Conservation (phyloP, 371 early-diverging fungal species). For the Blastocladiella emersonii region DNA sequence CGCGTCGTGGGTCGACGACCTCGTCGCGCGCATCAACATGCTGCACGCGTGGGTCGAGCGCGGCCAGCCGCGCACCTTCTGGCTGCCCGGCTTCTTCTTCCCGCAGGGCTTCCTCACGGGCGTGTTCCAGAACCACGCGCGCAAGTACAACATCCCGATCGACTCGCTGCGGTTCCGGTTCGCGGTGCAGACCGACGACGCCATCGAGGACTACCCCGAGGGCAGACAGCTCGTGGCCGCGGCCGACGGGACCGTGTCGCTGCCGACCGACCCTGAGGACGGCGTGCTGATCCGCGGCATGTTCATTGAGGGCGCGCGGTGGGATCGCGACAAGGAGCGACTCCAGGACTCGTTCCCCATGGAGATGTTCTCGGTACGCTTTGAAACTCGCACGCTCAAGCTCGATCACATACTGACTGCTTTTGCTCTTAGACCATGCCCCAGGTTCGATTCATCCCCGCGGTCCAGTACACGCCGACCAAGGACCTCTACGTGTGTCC, state of each 20-base stretch:
- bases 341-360: conserved; percentile 31
- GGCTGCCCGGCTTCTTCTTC: conserved; percentile 44
- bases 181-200: conserved; percentile 26
- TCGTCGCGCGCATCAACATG: conserved; percentile 27
- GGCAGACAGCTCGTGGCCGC: conserved; percentile 25
- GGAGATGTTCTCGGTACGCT: conserved; percentile 22
- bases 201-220: conserved; percentile 20
- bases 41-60: conserved; percentile 35
- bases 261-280: conserved; percentile 15
- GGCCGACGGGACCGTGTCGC: not conserved
- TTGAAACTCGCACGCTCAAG: too few relatives aligned
- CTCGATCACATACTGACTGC: too few relatives aligned
- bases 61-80: conserved; percentile 34
- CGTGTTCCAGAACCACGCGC: conserved; percentile 31
- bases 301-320: conserved; percentile 37
- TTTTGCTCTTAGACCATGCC: conserved; percentile 24
- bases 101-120: conserved; percentile 43
- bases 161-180: conserved; percentile 34
- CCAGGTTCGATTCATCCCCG: conserved; percentile 33
- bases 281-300: conserved; percentile 38
- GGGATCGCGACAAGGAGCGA: conserved; percentile 22
- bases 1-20: conserved; percentile 31
- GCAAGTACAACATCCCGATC: conserved; percentile 36
- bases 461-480: conserved; percentile 8
- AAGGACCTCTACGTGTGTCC: conserved; percentile 34